phyloP scores from a whole-genome alignment of 805 yeast genomes.

The Nakazawaea ambrosiae region DNA sequence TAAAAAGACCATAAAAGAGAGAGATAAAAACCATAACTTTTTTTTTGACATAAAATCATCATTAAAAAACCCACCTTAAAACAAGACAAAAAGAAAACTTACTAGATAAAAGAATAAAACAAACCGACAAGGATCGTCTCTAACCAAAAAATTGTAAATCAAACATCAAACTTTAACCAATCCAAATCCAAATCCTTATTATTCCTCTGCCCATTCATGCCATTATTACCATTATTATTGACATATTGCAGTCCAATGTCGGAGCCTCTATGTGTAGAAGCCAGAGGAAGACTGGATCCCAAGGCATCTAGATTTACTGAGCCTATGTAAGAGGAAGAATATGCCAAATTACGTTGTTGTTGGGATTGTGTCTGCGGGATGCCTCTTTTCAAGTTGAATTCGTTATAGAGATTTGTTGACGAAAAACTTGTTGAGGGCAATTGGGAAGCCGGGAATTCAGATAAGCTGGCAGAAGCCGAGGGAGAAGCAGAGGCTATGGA shows the following conservation, averaged over 20 bases:
- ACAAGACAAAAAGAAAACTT: no score
- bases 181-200: conserved; percentile 26
- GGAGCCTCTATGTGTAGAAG: no score
- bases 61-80: no score
- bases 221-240: no score
- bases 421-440: conserved; percentile 10
- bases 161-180: conserved; percentile 28
- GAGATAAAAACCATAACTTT: no score
- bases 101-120: no score
- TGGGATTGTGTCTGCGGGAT: conserved; percentile 1
- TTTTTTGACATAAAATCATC: no score
- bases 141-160: no score
- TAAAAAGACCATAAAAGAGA: no score
- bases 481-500: not conserved
- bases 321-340: not conserved
- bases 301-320: not conserved
- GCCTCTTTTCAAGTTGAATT: conserved; percentile 14
- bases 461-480: not conserved
- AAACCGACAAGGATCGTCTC: no score
- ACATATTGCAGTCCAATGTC: no score
- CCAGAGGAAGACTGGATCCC: not conserved
- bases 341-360: not conserved
- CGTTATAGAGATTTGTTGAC: conserved; percentile 12
- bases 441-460: not conserved
- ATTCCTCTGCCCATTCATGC: not conserved